Evolutionary conservation across 1,139 yeast species (phyloP), one percentile per base, ranked within the genome.

Genomic region (Geotrichum carabidarum): DNA sequence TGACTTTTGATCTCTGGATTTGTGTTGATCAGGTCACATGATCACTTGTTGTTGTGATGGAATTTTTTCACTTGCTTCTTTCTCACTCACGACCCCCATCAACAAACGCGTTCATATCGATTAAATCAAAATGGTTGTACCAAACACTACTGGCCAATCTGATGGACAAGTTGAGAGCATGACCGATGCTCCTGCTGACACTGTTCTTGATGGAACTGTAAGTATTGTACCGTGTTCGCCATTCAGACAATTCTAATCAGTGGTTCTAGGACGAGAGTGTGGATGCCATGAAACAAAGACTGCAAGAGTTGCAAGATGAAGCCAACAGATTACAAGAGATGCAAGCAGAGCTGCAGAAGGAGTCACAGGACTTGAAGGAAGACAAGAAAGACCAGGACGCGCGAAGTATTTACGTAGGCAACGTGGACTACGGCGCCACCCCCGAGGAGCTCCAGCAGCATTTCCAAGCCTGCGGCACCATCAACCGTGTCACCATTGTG

Each of bases 401-500:
- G 2, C 78, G 94, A 57, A 86, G 95, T 1, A 78, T 91, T 30
- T 91, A 86, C 68, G 88, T 91, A 18, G 95, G 96, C 17, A 89
- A 89, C 65, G 94, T 91, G 27, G 95, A 88, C 64, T 84, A 84
- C 64, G 84, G 81, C 11, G 73, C 91, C 2, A 80, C 91, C 3
- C 95, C 96, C 8, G 82, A 84, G 59, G 93, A 86, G 64, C 75
- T 91, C 42, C 94, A 89, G 67, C 82, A 84, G 53, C 87, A 84
- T 62, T 89, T 91, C 70, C 78, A 81, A 51, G 70, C 79, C 8
- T 83, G 86, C 56, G 98, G 97, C 0, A 77, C 79, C 2, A 87
- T 91, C 49, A 84, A 88, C 63, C 77, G 97, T 62, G 91, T 91
- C 41, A 91, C 96, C 0, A 86, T 91, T 54, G 72, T 86, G 68